Percentiles rank a stretch among this genome's conserved stretches.
Conservation (phyloP, 2,329 filamentous ascomycete genomes). For the Cladophialophora bantiana region DNA sequence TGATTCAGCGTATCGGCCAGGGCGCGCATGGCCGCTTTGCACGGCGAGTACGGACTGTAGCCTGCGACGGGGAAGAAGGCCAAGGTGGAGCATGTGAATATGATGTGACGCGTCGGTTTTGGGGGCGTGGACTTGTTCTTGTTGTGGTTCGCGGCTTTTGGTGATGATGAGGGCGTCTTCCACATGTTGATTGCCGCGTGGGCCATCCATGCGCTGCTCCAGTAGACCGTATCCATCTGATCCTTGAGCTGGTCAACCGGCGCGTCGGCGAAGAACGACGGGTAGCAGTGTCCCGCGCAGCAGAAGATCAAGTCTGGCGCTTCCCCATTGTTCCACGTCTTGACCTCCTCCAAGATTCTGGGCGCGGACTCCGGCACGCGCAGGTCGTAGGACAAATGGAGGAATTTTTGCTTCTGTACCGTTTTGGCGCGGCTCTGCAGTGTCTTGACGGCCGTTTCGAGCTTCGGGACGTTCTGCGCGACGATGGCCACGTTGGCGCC, state of each 20-base stretch:
- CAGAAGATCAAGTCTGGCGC: constrained; percentile 91
- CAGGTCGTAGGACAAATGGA: constrained; percentile 83
- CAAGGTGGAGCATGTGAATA: constrained; percentile 82
- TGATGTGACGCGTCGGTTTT: constrained; percentile 71
- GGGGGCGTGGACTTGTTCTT: constrained; percentile 44
- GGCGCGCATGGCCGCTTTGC: constrained; percentile 83
- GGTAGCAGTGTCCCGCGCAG: constrained; percentile 76
- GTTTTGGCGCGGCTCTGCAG: constrained; percentile 68
- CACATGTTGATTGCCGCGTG: constrained; percentile 79
- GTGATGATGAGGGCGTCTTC: constrained; percentile 57
- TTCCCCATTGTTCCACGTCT: constrained; percentile 75
- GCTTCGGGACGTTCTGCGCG: constrained; percentile 76
- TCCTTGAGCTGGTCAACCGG: constrained; percentile 69
- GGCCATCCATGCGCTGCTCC: constrained; percentile 82
- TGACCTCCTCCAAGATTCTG: constrained; percentile 73
- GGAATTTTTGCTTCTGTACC: constrained; percentile 75
- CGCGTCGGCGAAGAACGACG: constrained; percentile 79
- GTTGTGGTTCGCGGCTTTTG: constrained; percentile 35
- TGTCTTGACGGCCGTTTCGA: constrained; percentile 71
- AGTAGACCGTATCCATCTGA: constrained; percentile 95
- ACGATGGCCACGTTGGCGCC: constrained; percentile 89
- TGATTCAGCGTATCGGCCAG: constrained; percentile 83
- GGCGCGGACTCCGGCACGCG: constrained; percentile 72
- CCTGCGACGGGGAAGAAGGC: constrained; percentile 80
- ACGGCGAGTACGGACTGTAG: constrained; percentile 81